Evolutionary conservation across 2,329 filamentous ascomycete genomes (phyloP), one percentile per base, ranked within the genome.

Genomic region (Sarocladium strictum): DNA sequence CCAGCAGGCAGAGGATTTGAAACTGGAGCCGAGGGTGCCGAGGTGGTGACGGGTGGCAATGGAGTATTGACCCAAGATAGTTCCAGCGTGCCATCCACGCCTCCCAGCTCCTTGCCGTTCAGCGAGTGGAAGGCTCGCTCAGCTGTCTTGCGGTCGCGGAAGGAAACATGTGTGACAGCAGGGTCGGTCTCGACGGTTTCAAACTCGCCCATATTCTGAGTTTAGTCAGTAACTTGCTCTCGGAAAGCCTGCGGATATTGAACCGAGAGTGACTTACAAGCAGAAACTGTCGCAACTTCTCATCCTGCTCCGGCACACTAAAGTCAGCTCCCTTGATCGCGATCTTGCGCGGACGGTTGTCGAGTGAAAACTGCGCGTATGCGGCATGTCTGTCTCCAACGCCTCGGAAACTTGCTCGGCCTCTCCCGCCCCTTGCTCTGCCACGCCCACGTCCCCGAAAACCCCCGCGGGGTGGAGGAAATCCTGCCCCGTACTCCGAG

Each of bases 341-440:
- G 10, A 94, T 73, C 58, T 78, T 84, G 65, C 81, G 87, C 0
- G 89, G 85, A 43, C 89, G 77, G 65, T 92, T 91, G 63, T 94
- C 89, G 21, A 94, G 75, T 17, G 86, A 85, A 60, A 85, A 87
- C 29, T 78, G 76, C 3, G 77, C 81, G 60, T 84, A 84, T 1
- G 77, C 78, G 2, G 78, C 76, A 47, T 79, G 77, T 58, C 77
- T 73, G 29, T 77, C 76, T 43, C 74, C 72, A 56, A 62, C 73
- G 50, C 76, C 67, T 53, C 71, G 64, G 50, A 69, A 69, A 19
- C 71, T 66, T 9, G 73, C 73, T 41, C 75, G 68, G 2, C 62
- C 61, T 17, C 65, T 66, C 61, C 7, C 38, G 52, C 69, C 69
- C 7, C 68, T 61, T 24, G 65, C 66, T 10, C 65, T 65, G 23